phyloP scores from a whole-genome alignment of 2,329 filamentous ascomycete genomes.

The Fusarium azukiicola region DNA sequence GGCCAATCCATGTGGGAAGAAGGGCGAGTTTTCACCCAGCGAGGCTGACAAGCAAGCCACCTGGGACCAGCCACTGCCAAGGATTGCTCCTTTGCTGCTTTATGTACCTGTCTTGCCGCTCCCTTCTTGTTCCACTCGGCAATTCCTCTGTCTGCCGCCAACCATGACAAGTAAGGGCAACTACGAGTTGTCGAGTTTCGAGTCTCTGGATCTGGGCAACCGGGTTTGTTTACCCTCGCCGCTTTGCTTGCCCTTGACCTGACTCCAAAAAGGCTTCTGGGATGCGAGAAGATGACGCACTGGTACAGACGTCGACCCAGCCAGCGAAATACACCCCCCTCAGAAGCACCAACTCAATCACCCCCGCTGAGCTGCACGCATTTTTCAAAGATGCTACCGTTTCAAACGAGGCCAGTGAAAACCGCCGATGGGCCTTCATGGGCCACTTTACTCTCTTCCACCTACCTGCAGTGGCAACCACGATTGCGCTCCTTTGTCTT shows the following conservation, averaged over 20 bases:
- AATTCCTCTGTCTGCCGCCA: neutral
- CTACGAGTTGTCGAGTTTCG: neutral
- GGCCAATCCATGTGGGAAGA: too few relatives aligned
- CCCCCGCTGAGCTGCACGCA: neutral
- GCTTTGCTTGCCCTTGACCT: neutral
- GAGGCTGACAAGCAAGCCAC: too few relatives aligned
- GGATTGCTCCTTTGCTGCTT: too few relatives aligned
- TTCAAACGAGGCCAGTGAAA: neutral
- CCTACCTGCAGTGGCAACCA: slow-evolving; percentile 13
- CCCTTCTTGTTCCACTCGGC: too few relatives aligned
- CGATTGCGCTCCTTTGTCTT: neutral
- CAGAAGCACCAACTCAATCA: neutral
- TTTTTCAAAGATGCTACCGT: neutral
- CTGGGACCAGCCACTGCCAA: too few relatives aligned
- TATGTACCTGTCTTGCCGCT: too few relatives aligned
- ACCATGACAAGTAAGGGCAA: neutral
- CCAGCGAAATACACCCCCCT: neutral
- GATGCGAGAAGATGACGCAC: neutral
- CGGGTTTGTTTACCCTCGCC: neutral
- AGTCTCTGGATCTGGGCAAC: neutral
- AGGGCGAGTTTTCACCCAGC: too few relatives aligned
- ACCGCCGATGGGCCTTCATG: neutral
- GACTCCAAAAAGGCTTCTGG: neutral
- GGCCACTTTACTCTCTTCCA: slow-evolving; percentile 11
- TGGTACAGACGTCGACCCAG: neutral